Evolutionary conservation across 106 monocot species (phyloP), one percentile per base, ranked within the genome.

Genomic region (Dioscorea zingiberensis): DNA sequence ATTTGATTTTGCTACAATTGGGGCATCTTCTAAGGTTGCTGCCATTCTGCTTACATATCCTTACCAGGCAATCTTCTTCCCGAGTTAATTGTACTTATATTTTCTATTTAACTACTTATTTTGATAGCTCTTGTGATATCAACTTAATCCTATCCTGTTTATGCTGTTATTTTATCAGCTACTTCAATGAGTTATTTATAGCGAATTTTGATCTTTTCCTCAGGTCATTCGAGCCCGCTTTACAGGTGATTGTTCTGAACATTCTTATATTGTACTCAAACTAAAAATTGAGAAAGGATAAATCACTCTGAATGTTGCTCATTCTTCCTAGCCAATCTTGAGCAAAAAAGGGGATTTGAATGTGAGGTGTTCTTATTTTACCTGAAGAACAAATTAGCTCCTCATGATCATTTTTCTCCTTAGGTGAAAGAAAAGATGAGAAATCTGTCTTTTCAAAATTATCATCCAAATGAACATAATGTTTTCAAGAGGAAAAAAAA

Each of bases 201-300:
- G 18, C 26, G 25, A 13, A 17, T 66, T 22, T 44, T 64, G 30
- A 24, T 63, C 47, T 8, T 44, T 69, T 48, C 80, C 77, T 71
- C 74, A 95, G 94, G 94, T 95, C 25, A 91, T 95, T 79, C 85
- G 94, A 72, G 80, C 91, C 44, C 87, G 94, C 14, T 71, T n/a
- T 95, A 69, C 94, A 95, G 88, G 94, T 95, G 77, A 55, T 58
- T 48, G 14, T 49, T 11, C 27, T 56, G 38, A 6, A 8, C 38
- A 38, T 38, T 10, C 38, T 10, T 8, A 38, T 6, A 38, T 38
- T 8, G 4, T 38, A 38, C 10, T 38, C 38, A 0, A 6, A 38
- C 10, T 38, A 8, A 38, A 38, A 38, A 38, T 38, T 38, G 38
- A 38, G 38, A 38, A 6, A 6, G 4, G 10, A 38, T 0, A 38